Evolutionary conservation across 495 filamentous ascomycete genomes (phyloP).

Genomic region (Poronia punctata): DNA sequence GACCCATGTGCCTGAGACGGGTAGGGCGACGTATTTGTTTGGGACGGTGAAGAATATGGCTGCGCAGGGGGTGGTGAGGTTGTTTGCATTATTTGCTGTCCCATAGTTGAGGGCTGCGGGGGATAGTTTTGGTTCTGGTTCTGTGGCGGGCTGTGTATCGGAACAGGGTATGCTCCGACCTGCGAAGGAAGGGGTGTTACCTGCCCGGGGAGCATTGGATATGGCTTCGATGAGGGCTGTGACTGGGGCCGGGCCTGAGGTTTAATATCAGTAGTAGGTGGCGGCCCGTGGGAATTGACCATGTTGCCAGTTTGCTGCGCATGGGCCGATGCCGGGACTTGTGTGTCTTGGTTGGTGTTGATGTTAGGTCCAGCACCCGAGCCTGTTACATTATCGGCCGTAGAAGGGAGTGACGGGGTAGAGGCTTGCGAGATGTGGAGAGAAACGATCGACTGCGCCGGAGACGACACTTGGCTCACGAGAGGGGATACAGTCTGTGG

Average conservation of each 20-base stretch:
- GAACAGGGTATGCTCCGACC: conserved; percentile 14
- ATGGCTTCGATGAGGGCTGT: conserved; percentile 9
- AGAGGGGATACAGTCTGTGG: conserved; percentile 19
- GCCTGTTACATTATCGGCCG: background rate
- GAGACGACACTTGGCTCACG: conserved; percentile 25
- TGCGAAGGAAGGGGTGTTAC: conserved; percentile 22
- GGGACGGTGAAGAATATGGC: background rate
- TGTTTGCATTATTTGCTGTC: conserved; percentile 7
- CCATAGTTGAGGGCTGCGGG: background rate
- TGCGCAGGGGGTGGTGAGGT: conserved; percentile 1
- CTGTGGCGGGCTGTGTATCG: background rate
- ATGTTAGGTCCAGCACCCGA: conserved; percentile 8
- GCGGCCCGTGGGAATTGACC: no score
- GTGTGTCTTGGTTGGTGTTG: conserved; percentile 7
- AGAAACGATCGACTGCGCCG: conserved; percentile 18
- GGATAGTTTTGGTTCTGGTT: background rate
- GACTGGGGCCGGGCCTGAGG: background rate
- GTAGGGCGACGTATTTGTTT: background rate
- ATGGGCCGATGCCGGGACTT: no score
- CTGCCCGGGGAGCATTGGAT: conserved; percentile 26
- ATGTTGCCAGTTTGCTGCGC: no score
- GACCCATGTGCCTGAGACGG: conserved; percentile 7
- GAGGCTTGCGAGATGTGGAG: conserved; percentile 21
- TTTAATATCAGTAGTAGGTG: no score
- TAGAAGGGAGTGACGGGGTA: conserved; percentile 14